Conservation (phyloP, 2,329 filamentous ascomycete species). For the Fusarium cicatricum region DNA sequence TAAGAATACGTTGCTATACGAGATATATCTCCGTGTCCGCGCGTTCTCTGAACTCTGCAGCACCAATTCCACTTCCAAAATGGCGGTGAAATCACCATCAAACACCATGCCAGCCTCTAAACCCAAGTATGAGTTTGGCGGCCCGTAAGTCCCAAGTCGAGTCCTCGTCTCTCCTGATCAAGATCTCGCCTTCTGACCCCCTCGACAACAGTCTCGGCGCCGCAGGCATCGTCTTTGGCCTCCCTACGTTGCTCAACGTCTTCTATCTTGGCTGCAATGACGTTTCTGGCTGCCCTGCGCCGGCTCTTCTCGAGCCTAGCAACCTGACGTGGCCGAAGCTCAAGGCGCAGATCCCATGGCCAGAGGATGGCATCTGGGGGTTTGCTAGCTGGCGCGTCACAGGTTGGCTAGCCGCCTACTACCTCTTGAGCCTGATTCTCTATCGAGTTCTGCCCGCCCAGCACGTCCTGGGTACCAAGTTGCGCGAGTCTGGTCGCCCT, state of each 20-base stretch:
- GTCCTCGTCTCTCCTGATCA: background rate
- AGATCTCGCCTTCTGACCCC: background rate
- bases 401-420: slow-evolving; percentile 76
- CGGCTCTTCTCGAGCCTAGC: slow-evolving; percentile 74
- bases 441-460: slow-evolving; percentile 77
- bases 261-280: slow-evolving; percentile 88
- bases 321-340: slow-evolving; percentile 73
- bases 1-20: too few relatives aligned
- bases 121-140: slow-evolving; percentile 45
- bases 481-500: slow-evolving; percentile 70
- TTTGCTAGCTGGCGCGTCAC: slow-evolving; percentile 73
- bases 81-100: background rate
- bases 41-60: too few relatives aligned
- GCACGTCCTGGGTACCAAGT: slow-evolving; percentile 70
- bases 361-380: slow-evolving; percentile 69
- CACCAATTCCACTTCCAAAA: background rate
- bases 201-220: slow-evolving; percentile 68
- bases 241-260: slow-evolving; percentile 77
- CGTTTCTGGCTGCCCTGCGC: slow-evolving; percentile 83
- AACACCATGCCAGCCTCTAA: slow-evolving; percentile 24
- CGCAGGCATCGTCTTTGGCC: slow-evolving; percentile 75
- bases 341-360: slow-evolving; percentile 81
- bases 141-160: slow-evolving; percentile 41
- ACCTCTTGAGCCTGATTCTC: slow-evolving; percentile 74
- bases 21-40: too few relatives aligned